Evolutionary conservation across 1,139 yeast genomes (phyloP).

Genomic region (Debaryomycetaceae sp.): DNA sequence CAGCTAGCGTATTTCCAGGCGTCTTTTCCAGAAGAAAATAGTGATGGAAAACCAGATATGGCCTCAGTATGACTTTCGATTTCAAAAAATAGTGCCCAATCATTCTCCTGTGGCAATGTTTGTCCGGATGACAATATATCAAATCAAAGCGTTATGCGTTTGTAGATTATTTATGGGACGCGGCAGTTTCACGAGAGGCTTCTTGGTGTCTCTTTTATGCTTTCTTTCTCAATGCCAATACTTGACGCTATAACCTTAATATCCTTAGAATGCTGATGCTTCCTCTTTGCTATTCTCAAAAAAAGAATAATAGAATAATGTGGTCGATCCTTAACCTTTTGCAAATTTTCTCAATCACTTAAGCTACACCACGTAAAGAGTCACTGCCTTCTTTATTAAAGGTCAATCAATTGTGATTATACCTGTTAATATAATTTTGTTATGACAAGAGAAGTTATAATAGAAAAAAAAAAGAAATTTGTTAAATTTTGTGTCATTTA

Average conservation of each 20-base stretch:
- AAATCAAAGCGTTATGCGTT: neutral
- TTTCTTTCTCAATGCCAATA: neutral
- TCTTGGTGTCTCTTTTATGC: neutral
- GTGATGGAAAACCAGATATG: slow-evolving; percentile 45
- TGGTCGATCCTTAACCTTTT: neutral
- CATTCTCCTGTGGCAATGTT: neutral
- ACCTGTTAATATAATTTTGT: neutral
- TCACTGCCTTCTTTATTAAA: neutral
- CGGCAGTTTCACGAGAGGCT: too few species aligned
- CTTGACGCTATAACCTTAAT: neutral
- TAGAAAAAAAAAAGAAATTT: neutral
- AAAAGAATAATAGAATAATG: too few species aligned
- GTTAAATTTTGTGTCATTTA: neutral
- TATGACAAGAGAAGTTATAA: neutral
- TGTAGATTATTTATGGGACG: too few species aligned
- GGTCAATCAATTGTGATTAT: neutral
- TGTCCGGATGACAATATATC: neutral
- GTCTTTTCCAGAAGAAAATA: slow-evolving; percentile 61
- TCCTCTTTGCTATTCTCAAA: neutral
- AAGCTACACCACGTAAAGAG: neutral
- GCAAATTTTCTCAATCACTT: neutral
- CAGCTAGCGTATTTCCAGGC: slow-evolving; percentile 51
- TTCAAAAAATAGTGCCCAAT: slow-evolving; percentile 16
- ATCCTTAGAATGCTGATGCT: neutral
- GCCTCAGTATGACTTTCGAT: slow-evolving; percentile 33